These are phyloP conservation scores for Arthrinium puccinioides DNA, from an alignment of 2,329 filamentous ascomycete species.

Conservation along the genomic window DNA sequence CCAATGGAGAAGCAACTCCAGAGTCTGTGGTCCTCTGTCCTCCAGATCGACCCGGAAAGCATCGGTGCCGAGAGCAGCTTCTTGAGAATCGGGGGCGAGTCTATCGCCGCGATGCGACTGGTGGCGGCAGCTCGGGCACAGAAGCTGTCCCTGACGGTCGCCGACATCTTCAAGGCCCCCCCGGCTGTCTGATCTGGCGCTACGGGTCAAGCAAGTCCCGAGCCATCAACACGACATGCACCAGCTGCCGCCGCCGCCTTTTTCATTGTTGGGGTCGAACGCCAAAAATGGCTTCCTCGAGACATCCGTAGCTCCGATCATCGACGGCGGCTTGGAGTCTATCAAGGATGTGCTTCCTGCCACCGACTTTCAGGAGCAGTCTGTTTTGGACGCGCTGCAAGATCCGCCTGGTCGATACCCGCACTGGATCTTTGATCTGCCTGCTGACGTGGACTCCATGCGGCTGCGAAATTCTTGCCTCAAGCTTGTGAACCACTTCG, in stretches of 20 bases:
- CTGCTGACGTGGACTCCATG: constrained; percentile 1
- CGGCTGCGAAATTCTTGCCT: background rate
- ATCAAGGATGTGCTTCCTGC: constrained; percentile 4
- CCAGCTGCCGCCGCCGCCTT: background rate
- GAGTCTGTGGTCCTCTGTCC: background rate
- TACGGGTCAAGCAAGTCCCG: background rate
- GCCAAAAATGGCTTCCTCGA: background rate
- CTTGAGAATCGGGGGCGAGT: constrained; percentile 24
- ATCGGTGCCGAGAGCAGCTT: constrained; percentile 15
- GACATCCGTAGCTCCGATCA: background rate
- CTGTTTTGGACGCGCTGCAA: constrained; percentile 1
- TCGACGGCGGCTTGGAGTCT: background rate
- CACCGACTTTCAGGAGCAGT: constrained; percentile 2
- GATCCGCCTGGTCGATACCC: constrained; percentile 1
- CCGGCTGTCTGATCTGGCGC: background rate
- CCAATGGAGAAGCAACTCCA: constrained; percentile 1
- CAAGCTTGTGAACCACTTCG: background rate
- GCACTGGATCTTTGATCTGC: constrained; percentile 4
- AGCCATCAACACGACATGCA: background rate
- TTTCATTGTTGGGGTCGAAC: background rate
- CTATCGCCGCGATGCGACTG: constrained; percentile 28
- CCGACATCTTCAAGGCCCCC: constrained; percentile 7
- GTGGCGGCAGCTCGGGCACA: constrained; percentile 24
- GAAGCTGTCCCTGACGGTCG: constrained; percentile 1
- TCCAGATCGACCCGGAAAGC: background rate